Evolutionary conservation across 2,329 filamentous ascomycete species (phyloP).

Genomic region (Chaetomiaceae sp.): DNA sequence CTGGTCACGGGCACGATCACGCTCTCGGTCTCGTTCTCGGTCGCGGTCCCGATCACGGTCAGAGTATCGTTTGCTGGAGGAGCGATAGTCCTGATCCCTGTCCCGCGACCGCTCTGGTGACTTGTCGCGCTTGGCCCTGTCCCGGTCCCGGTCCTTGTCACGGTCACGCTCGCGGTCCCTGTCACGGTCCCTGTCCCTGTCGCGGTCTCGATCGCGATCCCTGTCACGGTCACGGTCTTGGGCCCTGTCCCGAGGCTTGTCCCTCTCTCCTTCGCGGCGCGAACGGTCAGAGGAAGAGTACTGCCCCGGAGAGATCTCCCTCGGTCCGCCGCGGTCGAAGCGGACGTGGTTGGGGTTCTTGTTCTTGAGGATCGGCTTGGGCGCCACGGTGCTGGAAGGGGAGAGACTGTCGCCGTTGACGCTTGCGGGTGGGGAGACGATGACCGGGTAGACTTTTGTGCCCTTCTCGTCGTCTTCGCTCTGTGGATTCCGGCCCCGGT

Average conservation of each 20-base stretch:
- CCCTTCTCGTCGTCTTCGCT: constrained; percentile 28
- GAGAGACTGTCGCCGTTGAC: constrained; percentile 30
- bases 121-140: neutral
- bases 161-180: constrained; percentile 1
- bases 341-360: constrained; percentile 53
- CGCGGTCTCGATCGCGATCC: neutral
- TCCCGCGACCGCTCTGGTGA: constrained; percentile 24
- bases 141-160: neutral
- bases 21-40: constrained; percentile 3
- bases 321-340: constrained; percentile 44
- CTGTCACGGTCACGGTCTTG: neutral
- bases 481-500: constrained; percentile 11
- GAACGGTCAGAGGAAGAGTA: constrained; percentile 21
- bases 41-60: constrained; percentile 27
- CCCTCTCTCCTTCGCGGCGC: constrained; percentile 34
- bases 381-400: constrained; percentile 35
- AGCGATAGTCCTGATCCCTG: constrained; percentile 25
- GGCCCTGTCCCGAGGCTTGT: constrained; percentile 27
- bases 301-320: constrained; percentile 38
- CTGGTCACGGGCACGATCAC: constrained; percentile 8
- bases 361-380: constrained; percentile 59
- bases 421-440: constrained; percentile 34
- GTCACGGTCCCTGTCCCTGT: neutral
- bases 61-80: constrained; percentile 19
- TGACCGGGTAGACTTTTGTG: constrained; percentile 36